Base-by-base conservation (phyloP, 192 early-diverging fungal genomes). In the Pilobolus umbonatus region DNA sequence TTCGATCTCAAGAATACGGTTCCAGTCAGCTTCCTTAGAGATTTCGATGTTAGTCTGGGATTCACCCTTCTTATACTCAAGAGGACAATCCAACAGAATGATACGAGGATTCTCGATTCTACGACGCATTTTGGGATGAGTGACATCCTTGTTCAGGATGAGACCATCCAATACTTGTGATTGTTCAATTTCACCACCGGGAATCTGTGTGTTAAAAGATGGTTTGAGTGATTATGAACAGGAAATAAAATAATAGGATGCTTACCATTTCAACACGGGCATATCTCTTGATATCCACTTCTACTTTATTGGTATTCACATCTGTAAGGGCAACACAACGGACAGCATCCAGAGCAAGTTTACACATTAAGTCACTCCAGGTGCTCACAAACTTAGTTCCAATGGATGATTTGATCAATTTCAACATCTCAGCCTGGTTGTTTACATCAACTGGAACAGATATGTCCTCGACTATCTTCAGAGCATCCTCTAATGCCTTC, bases 21-120 rank as follows among this genome's bases (percentile, higher is more conserved):
- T 79, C 97, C 97, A 99, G 76, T 99, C 94, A 28, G 84, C 78
- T 69, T 99, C 97, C 74, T 96, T 92, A 57, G 88, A 88, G 53
- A 99, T 91, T 75, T 99, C 97, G 66, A 97, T 94, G 68, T 95
- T 91, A 28, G 97, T 99, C 78, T 99, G 97, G 38, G 93, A 97
- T 76, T 98, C 97, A 55, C 97, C 97, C 85, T 99, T 99, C 79
- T 99, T 99, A 88, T 99, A 99, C 74, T 98, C 97, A 45, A 99
- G 82, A 26, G 95, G 95, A 75, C 97, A 99, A 82, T 99, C 97
- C 48, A 99, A 79, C 40, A 99, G 78, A 12, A 99, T 81, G 56
- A 99, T 84, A 49, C 95, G 87, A 19, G 97, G 97, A 71, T 99
- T 98, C 69, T 94, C 90, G 57, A 99, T 98, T 47, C 76, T 75